Percentiles rank a stretch among this genome's conserved stretches.
Evolutionary conservation across 2,329 filamentous ascomycete genomes (phyloP).

Genomic region (Didymella pomorum): DNA sequence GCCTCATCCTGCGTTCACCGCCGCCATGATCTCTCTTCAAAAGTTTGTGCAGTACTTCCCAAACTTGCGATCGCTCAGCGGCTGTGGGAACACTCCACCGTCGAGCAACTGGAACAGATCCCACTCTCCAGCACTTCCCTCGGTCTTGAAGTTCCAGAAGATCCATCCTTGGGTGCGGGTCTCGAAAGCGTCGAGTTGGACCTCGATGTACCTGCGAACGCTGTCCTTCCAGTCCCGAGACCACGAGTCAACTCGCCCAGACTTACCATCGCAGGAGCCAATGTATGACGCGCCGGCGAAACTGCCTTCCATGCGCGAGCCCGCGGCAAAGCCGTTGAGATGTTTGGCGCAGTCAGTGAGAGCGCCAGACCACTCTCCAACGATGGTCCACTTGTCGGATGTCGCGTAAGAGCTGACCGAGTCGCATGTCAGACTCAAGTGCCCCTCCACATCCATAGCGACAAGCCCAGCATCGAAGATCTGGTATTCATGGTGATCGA

Average conservation of each 20-base stretch:
- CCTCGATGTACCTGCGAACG: constrained; percentile 61
- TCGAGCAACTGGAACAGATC: constrained; percentile 60
- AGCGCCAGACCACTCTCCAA: constrained; percentile 73
- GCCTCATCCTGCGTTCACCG: neutral
- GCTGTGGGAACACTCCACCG: constrained; percentile 60
- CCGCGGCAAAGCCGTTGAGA: constrained; percentile 57
- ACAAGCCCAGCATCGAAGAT: constrained; percentile 64
- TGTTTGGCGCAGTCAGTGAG: constrained; percentile 66
- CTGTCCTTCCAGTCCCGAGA: constrained; percentile 55
- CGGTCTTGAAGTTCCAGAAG: constrained; percentile 68
- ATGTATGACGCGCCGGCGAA: constrained; percentile 58
- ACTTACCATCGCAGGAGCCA: constrained; percentile 62
- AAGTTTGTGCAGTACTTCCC: constrained; percentile 38
- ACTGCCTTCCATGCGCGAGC: constrained; percentile 67
- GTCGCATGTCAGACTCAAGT: constrained; percentile 65
- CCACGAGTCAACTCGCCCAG: constrained; percentile 60
- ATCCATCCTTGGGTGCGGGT: constrained; percentile 61
- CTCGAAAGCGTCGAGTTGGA: constrained; percentile 64
- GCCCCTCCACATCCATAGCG: constrained; percentile 59
- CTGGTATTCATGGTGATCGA: constrained; percentile 75
- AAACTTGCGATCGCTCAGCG: constrained; percentile 39
- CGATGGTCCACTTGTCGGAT: constrained; percentile 69
- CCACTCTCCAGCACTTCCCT: constrained; percentile 60
- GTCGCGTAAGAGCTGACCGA: constrained; percentile 57
- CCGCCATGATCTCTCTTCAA: constrained; percentile 1